Conservation (phyloP, 139 green algal species). For the Chlorella sorokiniana region DNA sequence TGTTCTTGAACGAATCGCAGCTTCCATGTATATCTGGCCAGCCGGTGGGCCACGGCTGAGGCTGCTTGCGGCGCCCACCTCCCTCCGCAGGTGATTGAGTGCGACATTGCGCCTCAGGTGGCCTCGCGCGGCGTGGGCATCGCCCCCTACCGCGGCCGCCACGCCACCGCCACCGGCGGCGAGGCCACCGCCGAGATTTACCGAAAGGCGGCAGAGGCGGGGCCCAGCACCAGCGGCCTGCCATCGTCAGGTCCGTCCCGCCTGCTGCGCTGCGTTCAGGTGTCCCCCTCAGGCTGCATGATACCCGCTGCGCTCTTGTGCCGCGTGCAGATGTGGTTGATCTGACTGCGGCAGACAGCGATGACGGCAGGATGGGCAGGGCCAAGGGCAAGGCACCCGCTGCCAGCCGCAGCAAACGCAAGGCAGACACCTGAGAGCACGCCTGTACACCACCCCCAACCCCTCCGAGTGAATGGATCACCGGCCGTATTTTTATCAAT, state of each 20-base stretch:
- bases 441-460: no score
- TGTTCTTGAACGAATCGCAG: no score
- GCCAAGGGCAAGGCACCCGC: constrained; percentile 2
- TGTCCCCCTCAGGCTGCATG: no score
- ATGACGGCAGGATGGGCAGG: not conserved
- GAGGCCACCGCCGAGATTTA: constrained; percentile 18
- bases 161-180: not conserved
- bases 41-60: no score
- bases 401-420: not conserved
- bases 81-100: constrained; percentile 66
- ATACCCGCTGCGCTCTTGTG: not conserved
- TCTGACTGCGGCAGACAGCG: constrained; percentile 2
- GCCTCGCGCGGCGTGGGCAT: constrained; percentile 26
- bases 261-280: no score
- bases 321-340: constrained; percentile 2
- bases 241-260: not conserved
- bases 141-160: constrained; percentile 48
- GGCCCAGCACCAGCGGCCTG: not conserved
- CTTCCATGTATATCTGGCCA: no score
- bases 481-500: no score
- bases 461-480: no score
- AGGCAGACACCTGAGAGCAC: constrained; percentile 16
- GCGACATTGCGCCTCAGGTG: constrained; percentile 63
- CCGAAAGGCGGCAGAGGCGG: not conserved
- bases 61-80: no score